Evolutionary conservation across 305 asterid species (phyloP), one percentile per base, ranked within the genome.

Genomic region (Plantago coronopus): DNA sequence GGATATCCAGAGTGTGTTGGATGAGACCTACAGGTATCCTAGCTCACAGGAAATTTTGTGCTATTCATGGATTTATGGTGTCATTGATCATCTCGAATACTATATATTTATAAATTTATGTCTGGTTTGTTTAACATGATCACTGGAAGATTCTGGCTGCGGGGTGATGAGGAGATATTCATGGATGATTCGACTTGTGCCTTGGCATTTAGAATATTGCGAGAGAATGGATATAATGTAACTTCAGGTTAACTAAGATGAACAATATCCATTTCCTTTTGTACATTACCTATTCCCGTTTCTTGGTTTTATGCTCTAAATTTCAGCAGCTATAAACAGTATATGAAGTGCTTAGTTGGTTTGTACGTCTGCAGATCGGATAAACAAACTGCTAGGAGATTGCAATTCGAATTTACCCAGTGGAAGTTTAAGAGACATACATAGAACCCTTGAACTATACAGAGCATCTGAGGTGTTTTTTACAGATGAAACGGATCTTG

Each of bases 141-240:
- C 68, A n/a, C 76, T 68, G 54, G 77, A 76, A 91, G 96, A 54
- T 73, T 69, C 70, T 88, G 96, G 98, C 53, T 84, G 85, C 91
- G 79, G 84, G 89, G 85, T 62, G 68, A 72, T n/a, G 96, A 91
- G 57, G 95, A 84, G 72, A 88, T 91, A 67, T 86, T 86, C 73
- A 64, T 73, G 80, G 89, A 83, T 55, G 81, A 78, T 65, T 72
- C 94, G 16, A 81, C 95, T 64, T 88, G 95, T 83, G 86, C 94
- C 17, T 63, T 84, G 63, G 95, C 98, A 62, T 91, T 91, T 72
- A 81, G 78, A 45, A 43, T 74, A 63, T 54, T 91, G 79, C 79
- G 96, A 69, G 72, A 56, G 79, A 78, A 84, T 69, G 96, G 95
- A 62, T 91, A 84, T 69, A 68, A 69, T 49, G 75, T 84, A 63